A percentile compares a stretch with the other conserved stretches of the same genome.
phyloP scores from a whole-genome alignment of 805 yeast species.

The Candida anglica region DNA sequence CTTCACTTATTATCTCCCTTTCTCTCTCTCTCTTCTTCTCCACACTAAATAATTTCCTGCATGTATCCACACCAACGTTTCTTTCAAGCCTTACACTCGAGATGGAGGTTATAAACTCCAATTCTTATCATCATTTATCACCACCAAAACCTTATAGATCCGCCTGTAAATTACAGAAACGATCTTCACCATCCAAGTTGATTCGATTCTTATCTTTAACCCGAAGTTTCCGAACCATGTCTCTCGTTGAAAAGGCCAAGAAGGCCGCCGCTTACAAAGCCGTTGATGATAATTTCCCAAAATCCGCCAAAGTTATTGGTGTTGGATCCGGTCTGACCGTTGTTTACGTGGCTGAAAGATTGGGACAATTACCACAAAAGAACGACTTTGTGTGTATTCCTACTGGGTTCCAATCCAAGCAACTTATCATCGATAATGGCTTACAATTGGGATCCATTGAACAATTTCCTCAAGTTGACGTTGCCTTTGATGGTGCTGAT shows the following conservation, averaged over 20 bases:
- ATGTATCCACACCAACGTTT: no score
- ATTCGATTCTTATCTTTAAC: no score
- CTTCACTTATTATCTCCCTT: no score
- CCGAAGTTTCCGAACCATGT: slow-evolving; percentile 9
- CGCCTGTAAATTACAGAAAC: no score
- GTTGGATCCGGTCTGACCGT: slow-evolving; percentile 98
- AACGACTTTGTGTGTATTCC: slow-evolving; percentile 74
- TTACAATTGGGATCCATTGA: slow-evolving; percentile 77
- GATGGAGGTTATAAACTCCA: no score
- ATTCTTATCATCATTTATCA: no score
- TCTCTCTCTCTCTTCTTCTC: no score
- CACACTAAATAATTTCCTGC: no score
- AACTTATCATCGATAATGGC: slow-evolving; percentile 78
- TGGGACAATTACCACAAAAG: slow-evolving; percentile 64
- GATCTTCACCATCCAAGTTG: no score
- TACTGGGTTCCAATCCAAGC: slow-evolving; percentile 94
- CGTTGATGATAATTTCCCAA: slow-evolving; percentile 80
- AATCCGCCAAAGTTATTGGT: slow-evolving; percentile 72
- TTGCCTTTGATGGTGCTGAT: slow-evolving; percentile 98
- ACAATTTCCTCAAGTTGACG: slow-evolving; percentile 76
- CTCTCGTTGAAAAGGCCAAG: slow-evolving; percentile 72
- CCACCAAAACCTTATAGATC: no score
- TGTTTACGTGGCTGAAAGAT: slow-evolving; percentile 92
- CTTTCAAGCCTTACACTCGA: no score
- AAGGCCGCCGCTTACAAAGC: slow-evolving; percentile 88